Evolutionary conservation across 768 basidiomycete genomes (phyloP).

Genomic region (Termitomyces heimii): DNA sequence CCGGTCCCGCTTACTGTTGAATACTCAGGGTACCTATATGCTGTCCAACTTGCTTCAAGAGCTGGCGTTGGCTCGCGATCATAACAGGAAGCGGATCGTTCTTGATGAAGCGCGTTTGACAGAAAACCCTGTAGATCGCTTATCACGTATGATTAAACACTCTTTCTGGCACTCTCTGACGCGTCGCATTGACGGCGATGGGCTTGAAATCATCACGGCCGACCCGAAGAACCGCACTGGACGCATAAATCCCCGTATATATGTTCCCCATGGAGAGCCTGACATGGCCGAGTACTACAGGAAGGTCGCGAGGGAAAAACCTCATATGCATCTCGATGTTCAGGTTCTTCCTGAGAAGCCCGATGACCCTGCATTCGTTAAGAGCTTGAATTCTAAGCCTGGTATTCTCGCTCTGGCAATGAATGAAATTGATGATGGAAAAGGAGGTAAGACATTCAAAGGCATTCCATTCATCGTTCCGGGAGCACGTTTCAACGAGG

Average conservation of each 20-base stretch:
- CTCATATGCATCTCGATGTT: constrained; percentile 91
- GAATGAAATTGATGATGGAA: constrained; percentile 80
- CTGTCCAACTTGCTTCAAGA: constrained; percentile 98
- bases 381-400: constrained; percentile 90
- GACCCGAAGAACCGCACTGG: constrained; percentile 97
- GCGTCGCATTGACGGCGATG: constrained; percentile 93
- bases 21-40: constrained; percentile 91
- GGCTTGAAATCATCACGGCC: constrained; percentile 94
- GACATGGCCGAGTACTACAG: constrained; percentile 96
- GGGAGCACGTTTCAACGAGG: constrained; percentile 92
- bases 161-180: constrained; percentile 99
- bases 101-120: constrained; percentile 98
- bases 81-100: constrained; percentile 92
- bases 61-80: constrained; percentile 92
- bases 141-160: constrained; percentile 95
- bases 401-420: constrained; percentile 94
- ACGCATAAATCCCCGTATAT: constrained; percentile 86
- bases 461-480: constrained; percentile 98
- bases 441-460: constrained; percentile 76
- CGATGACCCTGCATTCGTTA: constrained; percentile 85
- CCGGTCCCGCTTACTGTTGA: constrained; percentile 8
- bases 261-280: constrained; percentile 90
- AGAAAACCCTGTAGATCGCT: constrained; percentile 95
- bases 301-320: constrained; percentile 83
- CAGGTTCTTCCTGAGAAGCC: constrained; percentile 83